Evolutionary conservation across 2,329 filamentous ascomycete genomes (phyloP).

Genomic region (Botrytis elliptica): DNA sequence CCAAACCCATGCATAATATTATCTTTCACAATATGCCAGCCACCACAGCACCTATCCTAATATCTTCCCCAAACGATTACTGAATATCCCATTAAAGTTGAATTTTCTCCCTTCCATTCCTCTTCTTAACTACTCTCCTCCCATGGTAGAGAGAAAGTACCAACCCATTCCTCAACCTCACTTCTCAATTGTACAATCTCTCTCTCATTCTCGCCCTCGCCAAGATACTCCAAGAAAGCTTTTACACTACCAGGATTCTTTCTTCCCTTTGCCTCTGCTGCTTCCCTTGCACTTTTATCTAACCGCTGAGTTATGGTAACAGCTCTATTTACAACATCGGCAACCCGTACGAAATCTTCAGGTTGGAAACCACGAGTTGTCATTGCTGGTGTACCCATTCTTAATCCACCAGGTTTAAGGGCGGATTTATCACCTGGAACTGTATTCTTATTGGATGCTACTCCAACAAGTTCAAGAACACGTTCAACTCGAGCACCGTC

Average conservation of each 20-base stretch:
- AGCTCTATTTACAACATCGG: constrained; percentile 80
- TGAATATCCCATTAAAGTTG: constrained; percentile 5
- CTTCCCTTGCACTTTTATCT: constrained; percentile 68
- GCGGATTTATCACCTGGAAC: constrained; percentile 94
- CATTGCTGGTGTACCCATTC: constrained; percentile 96
- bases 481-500: constrained; percentile 90
- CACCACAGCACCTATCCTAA: not conserved
- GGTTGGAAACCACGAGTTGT: constrained; percentile 90
- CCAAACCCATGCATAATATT: constrained; percentile 14
- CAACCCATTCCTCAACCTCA: constrained; percentile 77
- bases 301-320: constrained; percentile 76
- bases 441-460: constrained; percentile 99
- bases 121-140: constrained; percentile 37
- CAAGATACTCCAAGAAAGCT: constrained; percentile 66
- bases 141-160: constrained; percentile 72
- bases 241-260: constrained; percentile 65
- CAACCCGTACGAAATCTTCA: constrained; percentile 83
- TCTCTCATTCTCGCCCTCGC: constrained; percentile 63
- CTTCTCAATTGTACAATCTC: constrained; percentile 72
- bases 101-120: not conserved
- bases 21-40: not conserved
- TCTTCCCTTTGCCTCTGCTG: constrained; percentile 64
- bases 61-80: not conserved
- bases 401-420: constrained; percentile 85
- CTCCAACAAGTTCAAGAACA: constrained; percentile 86